Percentiles rank a stretch among this genome's conserved stretches.
Conservation (phyloP, 2,329 filamentous ascomycete species). For the Nemania abortiva region DNA sequence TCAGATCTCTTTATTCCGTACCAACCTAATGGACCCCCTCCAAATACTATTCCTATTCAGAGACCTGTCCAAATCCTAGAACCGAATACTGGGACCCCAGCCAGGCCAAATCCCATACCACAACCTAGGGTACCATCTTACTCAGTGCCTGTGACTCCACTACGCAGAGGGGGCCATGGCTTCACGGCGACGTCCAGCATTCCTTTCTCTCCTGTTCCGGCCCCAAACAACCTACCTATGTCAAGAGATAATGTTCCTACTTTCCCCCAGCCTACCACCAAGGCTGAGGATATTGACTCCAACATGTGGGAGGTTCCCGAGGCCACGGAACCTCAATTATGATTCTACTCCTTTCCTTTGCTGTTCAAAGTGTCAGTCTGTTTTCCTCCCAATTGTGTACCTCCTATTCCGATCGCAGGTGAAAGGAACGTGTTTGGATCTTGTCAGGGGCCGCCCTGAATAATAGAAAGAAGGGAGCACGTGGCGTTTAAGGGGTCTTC, state of each 20-base stretch:
- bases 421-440: not conserved
- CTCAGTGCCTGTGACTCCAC: constrained; percentile 42
- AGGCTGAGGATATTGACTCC: constrained; percentile 21
- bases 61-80: constrained; percentile 46
- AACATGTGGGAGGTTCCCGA: constrained; percentile 40
- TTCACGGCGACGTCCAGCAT: constrained; percentile 48
- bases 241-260: constrained; percentile 33
- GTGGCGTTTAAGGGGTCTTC: constrained; percentile 19
- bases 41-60: constrained; percentile 53
- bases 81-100: constrained; percentile 43
- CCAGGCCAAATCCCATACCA: constrained; percentile 27
- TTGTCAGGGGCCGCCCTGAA: not conserved
- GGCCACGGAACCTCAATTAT: constrained; percentile 29
- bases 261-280: constrained; percentile 27
- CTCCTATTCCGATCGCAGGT: not conserved
- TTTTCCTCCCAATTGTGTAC: not conserved
- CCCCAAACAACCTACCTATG: constrained; percentile 27
- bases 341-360: constrained; percentile 7
- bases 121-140: constrained; percentile 22
- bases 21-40: constrained; percentile 65
- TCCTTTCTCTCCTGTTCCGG: constrained; percentile 43
- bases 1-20: constrained; percentile 65
- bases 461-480: not conserved
- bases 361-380: not conserved
- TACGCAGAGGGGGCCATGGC: constrained; percentile 41